Evolutionary conservation across 176 grass and related monocot species (phyloP).

Genomic region (Carex littledalei): DNA sequence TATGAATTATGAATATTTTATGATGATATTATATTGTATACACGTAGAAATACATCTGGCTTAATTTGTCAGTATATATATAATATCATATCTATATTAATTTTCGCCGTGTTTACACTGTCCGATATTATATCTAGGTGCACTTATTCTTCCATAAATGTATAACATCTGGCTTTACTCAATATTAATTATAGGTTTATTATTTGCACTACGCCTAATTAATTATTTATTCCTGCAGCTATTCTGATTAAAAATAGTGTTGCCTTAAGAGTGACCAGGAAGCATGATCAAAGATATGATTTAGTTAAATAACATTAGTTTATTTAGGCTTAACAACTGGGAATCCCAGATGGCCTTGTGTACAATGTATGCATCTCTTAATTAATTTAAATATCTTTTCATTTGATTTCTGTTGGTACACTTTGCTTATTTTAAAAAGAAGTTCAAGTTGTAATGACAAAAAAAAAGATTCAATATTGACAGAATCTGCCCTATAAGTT

Average conservation of each 20-base stretch:
- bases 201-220: not conserved
- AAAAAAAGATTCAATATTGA: not conserved
- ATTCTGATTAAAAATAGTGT: not conserved
- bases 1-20: too few relatives aligned
- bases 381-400: not conserved
- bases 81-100: not conserved
- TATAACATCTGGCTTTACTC: not conserved
- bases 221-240: not conserved
- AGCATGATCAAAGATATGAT: not conserved
- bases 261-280: not conserved
- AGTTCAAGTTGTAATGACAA: not conserved
- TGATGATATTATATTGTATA: too few relatives aligned
- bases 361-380: not conserved
- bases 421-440: not conserved
- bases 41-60: too few relatives aligned
- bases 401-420: not conserved
- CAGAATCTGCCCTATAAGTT: conserved; percentile 4
- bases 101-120: not conserved
- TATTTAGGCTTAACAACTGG: conserved; percentile 4
- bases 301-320: not conserved
- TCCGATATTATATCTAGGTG: not conserved
- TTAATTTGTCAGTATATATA: not conserved
- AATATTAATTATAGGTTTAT: not conserved
- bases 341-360: not conserved
- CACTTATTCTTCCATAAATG: not conserved